Evolutionary conservation across 306 rosid genomes (phyloP).

Genomic region (Malus fusca): DNA sequence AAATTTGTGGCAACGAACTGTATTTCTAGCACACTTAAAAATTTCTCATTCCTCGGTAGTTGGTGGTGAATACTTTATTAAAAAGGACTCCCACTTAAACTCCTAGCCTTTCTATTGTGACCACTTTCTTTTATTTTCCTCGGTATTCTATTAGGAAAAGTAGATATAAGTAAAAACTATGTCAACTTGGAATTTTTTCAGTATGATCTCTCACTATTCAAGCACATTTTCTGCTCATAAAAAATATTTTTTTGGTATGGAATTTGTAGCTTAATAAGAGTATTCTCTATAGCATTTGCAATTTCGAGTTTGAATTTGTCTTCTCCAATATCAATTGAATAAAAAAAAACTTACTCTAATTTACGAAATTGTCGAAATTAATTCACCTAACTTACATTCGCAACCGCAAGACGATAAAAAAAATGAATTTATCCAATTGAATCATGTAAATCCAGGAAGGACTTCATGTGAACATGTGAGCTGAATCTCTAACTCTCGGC

Average conservation of each 20-base stretch:
- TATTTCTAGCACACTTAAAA: too few relatives aligned
- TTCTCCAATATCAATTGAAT: background rate
- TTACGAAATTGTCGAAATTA: background rate
- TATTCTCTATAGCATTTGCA: too few relatives aligned
- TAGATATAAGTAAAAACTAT: background rate
- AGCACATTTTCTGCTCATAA: background rate
- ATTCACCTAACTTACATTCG: background rate
- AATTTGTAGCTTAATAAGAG: background rate
- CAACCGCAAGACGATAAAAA: background rate
- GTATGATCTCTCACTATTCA: too few relatives aligned
- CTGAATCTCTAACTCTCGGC: background rate
- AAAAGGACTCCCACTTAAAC: background rate
- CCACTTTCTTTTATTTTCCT: background rate
- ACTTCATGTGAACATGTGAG: slow-evolving; percentile 7
- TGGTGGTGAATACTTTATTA: background rate
- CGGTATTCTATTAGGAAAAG: too few relatives aligned
- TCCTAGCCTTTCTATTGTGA: background rate
- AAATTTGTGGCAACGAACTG: too few relatives aligned
- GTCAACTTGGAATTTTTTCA: background rate
- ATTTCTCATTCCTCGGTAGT: background rate
- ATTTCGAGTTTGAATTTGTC: background rate
- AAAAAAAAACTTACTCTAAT: too few relatives aligned
- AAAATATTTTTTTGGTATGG: background rate
- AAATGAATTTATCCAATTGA: too few relatives aligned
- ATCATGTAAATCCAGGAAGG: background rate